Evolutionary conservation across 805 yeast species (phyloP), one percentile per base, ranked within the genome.

Genomic region (Osmozyma mogii): DNA sequence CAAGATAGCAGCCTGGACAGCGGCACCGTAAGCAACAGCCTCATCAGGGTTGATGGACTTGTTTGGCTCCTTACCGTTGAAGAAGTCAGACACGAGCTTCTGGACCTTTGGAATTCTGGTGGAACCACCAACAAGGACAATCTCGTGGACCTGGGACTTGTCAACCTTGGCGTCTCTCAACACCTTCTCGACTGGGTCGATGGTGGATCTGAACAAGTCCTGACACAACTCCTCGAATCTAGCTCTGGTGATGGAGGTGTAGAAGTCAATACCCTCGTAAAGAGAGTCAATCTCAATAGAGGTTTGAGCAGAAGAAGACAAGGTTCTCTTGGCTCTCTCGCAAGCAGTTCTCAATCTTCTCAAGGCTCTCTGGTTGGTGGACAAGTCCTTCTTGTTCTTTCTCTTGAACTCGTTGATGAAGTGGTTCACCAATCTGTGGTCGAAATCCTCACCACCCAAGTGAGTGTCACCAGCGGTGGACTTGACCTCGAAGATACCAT

Each of bases 1-100:
- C 58, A 87, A 75, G 57, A 87, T 87, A 47, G 96, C 96, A 47
- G 95, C 96, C 72, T 87, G 96, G 47, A 87, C 96, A 41, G 96
- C 96, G 49, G 96, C 96, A 80, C 96, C 96, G 70, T 87, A 87
- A 55, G 96, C 96, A 65, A 87, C 96, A 54, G 96, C 96, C 71
- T 87, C 96, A 73, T 87, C 96, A 49, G 96, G 96, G 77, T 87
- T 87, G 65, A 87, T 87, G 31, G 95, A 84, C 70, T 78, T 83
- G 74, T 84, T 84, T 66, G 94, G 95, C 69, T 87, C 95, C 72
- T 87, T 88, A 60, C 96, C 96, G 65, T 87, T 84, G 77, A 88
- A 87, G 79, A 79, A 87, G 66, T 88, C 96, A 45, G 95, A 81
- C 30, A 87, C 95, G 54, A 88, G 74, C 68, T 85, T 87, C 72